Conservation (phyloP, 1,284 basidiomycete genomes). For the Exsudoporus floridanus region DNA sequence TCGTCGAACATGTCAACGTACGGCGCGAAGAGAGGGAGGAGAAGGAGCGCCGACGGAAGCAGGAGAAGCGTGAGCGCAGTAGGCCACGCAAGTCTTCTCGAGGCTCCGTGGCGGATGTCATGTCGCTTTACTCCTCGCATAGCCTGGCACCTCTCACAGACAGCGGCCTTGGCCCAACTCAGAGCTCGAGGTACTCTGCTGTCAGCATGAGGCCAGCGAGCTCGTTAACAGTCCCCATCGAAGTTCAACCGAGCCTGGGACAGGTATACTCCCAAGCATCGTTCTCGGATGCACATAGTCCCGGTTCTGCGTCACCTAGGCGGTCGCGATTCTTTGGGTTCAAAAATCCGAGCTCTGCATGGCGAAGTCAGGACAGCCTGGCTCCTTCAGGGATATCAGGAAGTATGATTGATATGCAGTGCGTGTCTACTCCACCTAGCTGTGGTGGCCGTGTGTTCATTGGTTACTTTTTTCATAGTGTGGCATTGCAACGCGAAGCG, state of each 20-base stretch:
- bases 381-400: constrained; percentile 75
- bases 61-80: constrained; percentile 56
- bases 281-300: constrained; percentile 73
- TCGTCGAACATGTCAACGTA: constrained; percentile 83
- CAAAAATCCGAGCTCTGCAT: constrained; percentile 72
- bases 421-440: constrained; percentile 38
- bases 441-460: constrained; percentile 6
- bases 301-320: constrained; percentile 65
- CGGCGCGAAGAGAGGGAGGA: constrained; percentile 74
- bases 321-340: constrained; percentile 81
- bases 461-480: constrained; percentile 40
- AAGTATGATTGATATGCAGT: constrained; percentile 96
- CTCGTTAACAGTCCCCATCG: constrained; percentile 58
- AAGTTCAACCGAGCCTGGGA: constrained; percentile 55
- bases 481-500: constrained; percentile 71
- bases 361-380: constrained; percentile 76
- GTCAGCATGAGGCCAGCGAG: constrained; percentile 63
- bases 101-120: constrained; percentile 65
- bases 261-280: constrained; percentile 73
- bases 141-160: constrained; percentile 60
- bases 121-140: constrained; percentile 65
- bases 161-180: constrained; percentile 50
- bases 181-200: constrained; percentile 62
- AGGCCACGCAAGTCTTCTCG: constrained; percentile 71
- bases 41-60: constrained; percentile 60